Conservation (phyloP, 2,329 filamentous ascomycete species). For the Diaporthe australafricana region DNA sequence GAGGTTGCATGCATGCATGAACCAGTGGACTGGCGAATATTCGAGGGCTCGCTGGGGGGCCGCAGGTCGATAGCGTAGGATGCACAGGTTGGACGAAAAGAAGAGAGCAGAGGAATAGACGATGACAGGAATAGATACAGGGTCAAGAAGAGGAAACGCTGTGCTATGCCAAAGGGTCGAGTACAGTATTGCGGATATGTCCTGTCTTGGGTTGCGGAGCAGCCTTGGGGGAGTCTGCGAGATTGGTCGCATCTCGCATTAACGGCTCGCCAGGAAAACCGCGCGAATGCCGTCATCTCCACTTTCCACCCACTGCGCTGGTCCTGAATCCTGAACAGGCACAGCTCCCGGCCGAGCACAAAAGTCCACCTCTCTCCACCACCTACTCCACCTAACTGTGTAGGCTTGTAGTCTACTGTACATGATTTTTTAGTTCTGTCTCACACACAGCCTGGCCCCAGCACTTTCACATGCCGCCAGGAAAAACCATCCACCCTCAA, state of each 20-base stretch:
- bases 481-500: neutral
- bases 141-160: neutral
- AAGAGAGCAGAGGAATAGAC: neutral
- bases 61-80: conserved; percentile 13
- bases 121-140: conserved; percentile 21
- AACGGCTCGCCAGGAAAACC: conserved; percentile 26
- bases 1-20: conserved; percentile 22
- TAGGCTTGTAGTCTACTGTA: too few relatives aligned
- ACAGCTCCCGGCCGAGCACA: conserved; percentile 3
- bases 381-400: neutral
- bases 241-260: conserved; percentile 29
- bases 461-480: neutral
- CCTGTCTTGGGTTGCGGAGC: conserved; percentile 16
- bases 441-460: conserved; percentile 7
- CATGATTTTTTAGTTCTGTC: too few relatives aligned
- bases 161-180: neutral
- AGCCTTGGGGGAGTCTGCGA: conserved; percentile 17
- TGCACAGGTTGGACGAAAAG: neutral
- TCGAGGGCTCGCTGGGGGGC: neutral
- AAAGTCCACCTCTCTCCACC: neutral
- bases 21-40: neutral
- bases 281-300: conserved; percentile 28
- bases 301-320: conserved; percentile 1
- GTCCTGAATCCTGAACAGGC: neutral
- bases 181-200: neutral